Evolutionary conservation across 257 asterid genomes (phyloP).

Genomic region (Pogostemon cablin): DNA sequence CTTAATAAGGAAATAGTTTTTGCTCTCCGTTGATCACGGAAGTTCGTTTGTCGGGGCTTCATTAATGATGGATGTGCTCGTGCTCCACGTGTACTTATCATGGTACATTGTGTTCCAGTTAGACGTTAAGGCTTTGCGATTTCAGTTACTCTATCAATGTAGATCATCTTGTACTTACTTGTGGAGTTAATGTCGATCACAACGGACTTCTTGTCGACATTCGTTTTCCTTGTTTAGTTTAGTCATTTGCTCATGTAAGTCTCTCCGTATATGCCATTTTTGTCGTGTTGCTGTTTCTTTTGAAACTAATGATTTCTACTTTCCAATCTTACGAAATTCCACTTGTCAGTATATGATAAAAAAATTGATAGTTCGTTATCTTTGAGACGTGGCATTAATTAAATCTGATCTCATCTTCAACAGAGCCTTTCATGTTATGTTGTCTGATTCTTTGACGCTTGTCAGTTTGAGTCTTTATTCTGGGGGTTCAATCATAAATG

Average conservation of each 20-base stretch:
- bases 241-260: not conserved
- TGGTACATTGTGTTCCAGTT: slow-evolving; percentile 12
- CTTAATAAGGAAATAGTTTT: slow-evolving; percentile 3
- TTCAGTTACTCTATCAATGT: slow-evolving; percentile 27
- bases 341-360: not conserved
- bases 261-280: not conserved
- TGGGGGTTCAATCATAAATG: not conserved
- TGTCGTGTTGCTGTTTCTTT: slow-evolving; percentile 10
- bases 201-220: slow-evolving; percentile 3
- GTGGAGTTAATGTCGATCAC: not conserved
- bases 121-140: not conserved
- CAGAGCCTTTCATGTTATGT: not conserved
- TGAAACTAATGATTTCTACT: slow-evolving; percentile 12
- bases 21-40: not conserved
- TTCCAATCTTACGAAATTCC: slow-evolving; percentile 15
- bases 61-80: not conserved
- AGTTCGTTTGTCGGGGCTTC: not conserved
- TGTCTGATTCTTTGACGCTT: slow-evolving; percentile 6
- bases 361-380: not conserved
- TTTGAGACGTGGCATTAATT: not conserved
- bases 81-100: slow-evolving; percentile 12
- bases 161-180: not conserved
- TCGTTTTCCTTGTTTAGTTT: slow-evolving; percentile 3
- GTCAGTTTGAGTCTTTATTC: not conserved
- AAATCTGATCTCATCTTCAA: not conserved